Conservation (phyloP, 1,284 basidiomycete genomes). For the Erythrobasidium hasegawianum region DNA sequence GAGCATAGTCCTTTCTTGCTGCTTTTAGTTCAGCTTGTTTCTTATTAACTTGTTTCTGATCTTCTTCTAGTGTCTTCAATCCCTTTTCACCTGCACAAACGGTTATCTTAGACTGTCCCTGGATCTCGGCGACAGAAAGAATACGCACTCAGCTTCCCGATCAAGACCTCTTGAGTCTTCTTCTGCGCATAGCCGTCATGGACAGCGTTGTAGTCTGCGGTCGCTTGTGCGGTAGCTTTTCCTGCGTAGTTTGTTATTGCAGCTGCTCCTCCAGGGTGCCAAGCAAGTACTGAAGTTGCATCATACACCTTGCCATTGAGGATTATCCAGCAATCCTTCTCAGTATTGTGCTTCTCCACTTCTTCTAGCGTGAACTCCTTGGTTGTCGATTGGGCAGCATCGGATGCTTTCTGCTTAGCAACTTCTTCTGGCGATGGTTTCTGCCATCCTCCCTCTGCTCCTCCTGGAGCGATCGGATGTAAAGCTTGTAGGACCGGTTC, state of each 20-base stretch:
- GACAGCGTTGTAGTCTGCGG: conserved; percentile 37
- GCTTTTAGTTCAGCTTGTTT: conserved; percentile 29
- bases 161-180: conserved; percentile 36
- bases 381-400: conserved; percentile 29
- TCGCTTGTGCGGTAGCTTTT: conserved; percentile 37
- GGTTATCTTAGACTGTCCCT: no score
- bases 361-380: conserved; percentile 65
- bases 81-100: conserved; percentile 35
- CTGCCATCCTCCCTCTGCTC: conserved; percentile 37
- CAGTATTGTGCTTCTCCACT: conserved; percentile 81
- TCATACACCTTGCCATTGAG: conserved; percentile 40
- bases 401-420: conserved; percentile 20
- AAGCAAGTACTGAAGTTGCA: conserved; percentile 34
- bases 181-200: conserved; percentile 39
- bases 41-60: conserved; percentile 34
- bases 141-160: conserved; percentile 31
- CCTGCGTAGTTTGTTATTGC: conserved; percentile 39
- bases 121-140: neutral
- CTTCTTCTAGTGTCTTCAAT: conserved; percentile 34
- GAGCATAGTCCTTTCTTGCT: conserved; percentile 27
- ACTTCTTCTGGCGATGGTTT: conserved; percentile 34
- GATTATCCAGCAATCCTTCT: conserved; percentile 48
- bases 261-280: conserved; percentile 39
- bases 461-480: conserved; percentile 37
- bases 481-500: conserved; percentile 20